Percentiles rank a stretch among this genome's conserved stretches.
Conservation (phyloP, 768 basidiomycete genomes). For the Crepidotus variabilis region DNA sequence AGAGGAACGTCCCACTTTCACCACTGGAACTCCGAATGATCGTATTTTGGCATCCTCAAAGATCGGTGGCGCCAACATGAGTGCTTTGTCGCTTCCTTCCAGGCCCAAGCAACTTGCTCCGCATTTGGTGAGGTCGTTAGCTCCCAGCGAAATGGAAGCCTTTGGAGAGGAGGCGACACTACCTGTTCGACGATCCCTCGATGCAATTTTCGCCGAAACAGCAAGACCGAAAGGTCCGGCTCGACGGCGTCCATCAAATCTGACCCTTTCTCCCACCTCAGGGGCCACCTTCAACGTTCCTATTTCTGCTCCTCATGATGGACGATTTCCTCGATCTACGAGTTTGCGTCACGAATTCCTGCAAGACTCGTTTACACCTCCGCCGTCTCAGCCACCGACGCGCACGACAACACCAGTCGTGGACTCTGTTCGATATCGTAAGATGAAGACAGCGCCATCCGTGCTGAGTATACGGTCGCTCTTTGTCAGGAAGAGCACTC, state of each 20-base stretch:
- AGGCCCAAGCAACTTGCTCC: slow-evolving; percentile 27
- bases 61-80: slow-evolving; percentile 34
- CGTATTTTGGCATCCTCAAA: slow-evolving; percentile 26
- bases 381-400: neutral
- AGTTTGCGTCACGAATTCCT: neutral
- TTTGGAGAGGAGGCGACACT: slow-evolving; percentile 16
- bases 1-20: slow-evolving; percentile 22
- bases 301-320: neutral
- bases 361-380: neutral
- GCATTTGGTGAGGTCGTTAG: slow-evolving; percentile 32
- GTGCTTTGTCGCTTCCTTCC: slow-evolving; percentile 33
- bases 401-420: neutral
- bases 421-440: neutral
- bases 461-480: neutral
- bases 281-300: neutral
- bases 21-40: slow-evolving; percentile 22
- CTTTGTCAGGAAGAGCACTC: neutral
- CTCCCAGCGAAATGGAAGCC: slow-evolving; percentile 31
- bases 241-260: neutral
- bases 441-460: neutral
- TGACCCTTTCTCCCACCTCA: neutral
- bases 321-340: neutral
- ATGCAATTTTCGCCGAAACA: neutral
- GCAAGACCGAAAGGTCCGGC: neutral
- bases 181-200: neutral